Evolutionary conservation across 257 asterid species (phyloP), one percentile per base, ranked within the genome.

Genomic region (Lycium ferocissimum): DNA sequence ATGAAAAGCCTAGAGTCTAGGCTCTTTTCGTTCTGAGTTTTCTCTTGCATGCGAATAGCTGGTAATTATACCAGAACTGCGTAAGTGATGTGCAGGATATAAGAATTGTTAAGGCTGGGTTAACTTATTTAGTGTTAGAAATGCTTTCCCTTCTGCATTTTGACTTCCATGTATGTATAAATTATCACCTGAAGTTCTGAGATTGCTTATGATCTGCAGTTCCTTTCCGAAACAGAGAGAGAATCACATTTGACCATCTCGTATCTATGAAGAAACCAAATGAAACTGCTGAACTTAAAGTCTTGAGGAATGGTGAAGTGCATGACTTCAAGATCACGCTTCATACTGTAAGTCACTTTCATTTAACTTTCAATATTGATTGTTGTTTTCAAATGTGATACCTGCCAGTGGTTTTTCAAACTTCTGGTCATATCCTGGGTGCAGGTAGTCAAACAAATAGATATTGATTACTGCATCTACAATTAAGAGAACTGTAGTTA

Each of bases 201-300:
- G 49, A 73, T 84, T 71, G 83, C 56, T 11, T 73, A 26, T 70
- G 82, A 75, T 83, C 45, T 87, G 82, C 97, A 96, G 99, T 96
- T 88, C 96, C 89, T 81, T 26, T 26, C 33, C 33, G 33, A 26
- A 26, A 26, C 33, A 26, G 33, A 26, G 33, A 26, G 33, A 26
- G 99, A 40, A 96, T 96, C 87, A 89, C 98, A 82, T 92, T 95
- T 88, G 99, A 96, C 88, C 99, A 96, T 88, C 91, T 96, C 84
- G 98, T 96, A 84, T 93, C 99, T 62, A 96, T 96, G 99, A 96
- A 96, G 98, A 96, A 95, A 89, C 98, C 97, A 79, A 90, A 95
- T 85, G 98, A 96, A 81, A 93, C 94, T 84, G 97, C 98, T 81
- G 89, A 69, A 90, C 85, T 96, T 79, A 92, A 87, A 88, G 97